These are phyloP conservation scores for Xylaria digitata DNA, from an alignment of 2,329 filamentous ascomycete species.

Conservation along the genomic window DNA sequence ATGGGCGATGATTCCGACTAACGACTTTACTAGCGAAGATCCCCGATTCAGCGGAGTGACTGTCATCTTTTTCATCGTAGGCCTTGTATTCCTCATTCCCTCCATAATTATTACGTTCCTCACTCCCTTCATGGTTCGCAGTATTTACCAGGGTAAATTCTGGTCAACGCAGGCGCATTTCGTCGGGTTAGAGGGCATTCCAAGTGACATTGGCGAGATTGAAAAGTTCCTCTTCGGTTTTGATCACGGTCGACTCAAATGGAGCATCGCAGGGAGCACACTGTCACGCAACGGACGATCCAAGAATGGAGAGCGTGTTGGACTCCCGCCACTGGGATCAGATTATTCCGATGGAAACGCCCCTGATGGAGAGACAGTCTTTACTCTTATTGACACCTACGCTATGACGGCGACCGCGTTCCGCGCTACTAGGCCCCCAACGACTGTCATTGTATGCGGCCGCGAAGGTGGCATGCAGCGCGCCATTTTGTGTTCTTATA, in stretches of 20 bases:
- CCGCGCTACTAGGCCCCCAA: slow-evolving; percentile 31
- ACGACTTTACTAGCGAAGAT: too few relatives aligned
- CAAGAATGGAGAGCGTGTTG: slow-evolving; percentile 22
- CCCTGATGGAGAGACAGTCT: slow-evolving; percentile 23
- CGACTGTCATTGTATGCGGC: slow-evolving; percentile 31
- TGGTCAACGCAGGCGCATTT: slow-evolving; percentile 36
- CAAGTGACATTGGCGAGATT: slow-evolving; percentile 25
- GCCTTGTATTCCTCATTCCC: slow-evolving; percentile 8
- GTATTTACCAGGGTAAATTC: slow-evolving; percentile 37
- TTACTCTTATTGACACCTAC: slow-evolving; percentile 56
- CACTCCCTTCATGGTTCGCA: slow-evolving; percentile 18
- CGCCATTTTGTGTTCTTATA: slow-evolving; percentile 40
- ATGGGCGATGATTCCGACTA: too few relatives aligned
- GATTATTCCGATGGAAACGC: background rate
- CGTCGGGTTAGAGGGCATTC: slow-evolving; percentile 32
- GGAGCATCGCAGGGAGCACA: slow-evolving; percentile 33
- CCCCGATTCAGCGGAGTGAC: too few relatives aligned
- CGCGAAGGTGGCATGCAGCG: slow-evolving; percentile 39
- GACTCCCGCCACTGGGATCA: background rate
- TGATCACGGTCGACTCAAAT: slow-evolving; percentile 27
- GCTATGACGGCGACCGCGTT: slow-evolving; percentile 54
- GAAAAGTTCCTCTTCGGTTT: slow-evolving; percentile 34
- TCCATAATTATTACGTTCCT: slow-evolving; percentile 17
- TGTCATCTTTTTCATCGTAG: background rate
- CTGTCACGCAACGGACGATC: slow-evolving; percentile 32